Conservation (phyloP, 176 grass and related monocot species). For the Avena eriantha region DNA sequence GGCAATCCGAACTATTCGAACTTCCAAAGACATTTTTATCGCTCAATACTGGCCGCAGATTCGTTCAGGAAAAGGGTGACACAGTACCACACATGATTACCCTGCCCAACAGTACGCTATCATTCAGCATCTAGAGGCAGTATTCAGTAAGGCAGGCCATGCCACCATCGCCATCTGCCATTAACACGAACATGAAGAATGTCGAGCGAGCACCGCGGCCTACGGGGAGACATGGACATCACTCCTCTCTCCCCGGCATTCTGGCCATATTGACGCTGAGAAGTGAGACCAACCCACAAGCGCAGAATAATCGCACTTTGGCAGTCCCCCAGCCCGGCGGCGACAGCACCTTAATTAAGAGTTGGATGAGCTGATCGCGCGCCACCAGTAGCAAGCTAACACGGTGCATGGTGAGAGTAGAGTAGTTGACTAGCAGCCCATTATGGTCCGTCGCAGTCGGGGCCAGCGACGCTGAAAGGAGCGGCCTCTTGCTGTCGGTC, state of each 20-base stretch:
- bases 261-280: neutral
- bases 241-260: neutral
- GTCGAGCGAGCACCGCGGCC: neutral
- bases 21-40: neutral
- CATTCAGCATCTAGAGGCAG: neutral
- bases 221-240: neutral
- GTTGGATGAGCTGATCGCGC: neutral
- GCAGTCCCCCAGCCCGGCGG: neutral
- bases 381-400: neutral
- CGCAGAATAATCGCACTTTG: neutral
- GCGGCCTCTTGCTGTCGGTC: neutral
- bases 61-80: neutral
- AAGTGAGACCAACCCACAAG: neutral
- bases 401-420: neutral
- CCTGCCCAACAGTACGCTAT: neutral
- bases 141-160: neutral
- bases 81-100: neutral
- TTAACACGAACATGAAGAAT: neutral
- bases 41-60: neutral
- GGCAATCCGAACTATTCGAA: neutral
- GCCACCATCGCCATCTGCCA: neutral
- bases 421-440: neutral
- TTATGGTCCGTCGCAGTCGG: neutral
- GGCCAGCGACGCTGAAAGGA: neutral
- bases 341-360: neutral